Evolutionary conservation across 2,329 filamentous ascomycete species (phyloP), one percentile per base, ranked within the genome.

Genomic region (Tricladium varicosporioides): DNA sequence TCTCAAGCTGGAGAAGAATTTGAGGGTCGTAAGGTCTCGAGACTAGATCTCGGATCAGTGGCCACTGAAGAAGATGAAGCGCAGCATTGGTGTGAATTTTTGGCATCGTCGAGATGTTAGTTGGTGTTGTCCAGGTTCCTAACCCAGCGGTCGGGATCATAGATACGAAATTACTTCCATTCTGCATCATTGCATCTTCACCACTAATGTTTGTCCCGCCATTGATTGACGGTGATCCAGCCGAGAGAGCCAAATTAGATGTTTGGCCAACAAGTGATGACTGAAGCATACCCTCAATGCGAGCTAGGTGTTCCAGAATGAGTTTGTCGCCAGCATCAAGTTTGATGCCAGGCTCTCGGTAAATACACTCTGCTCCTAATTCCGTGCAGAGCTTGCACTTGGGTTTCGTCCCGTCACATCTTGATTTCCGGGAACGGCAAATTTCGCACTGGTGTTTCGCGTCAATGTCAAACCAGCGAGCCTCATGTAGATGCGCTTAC

Each of bases 321-420:
- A 94, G 78, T 74, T 92, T 93, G 76, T 93, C 90, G 63, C 90
- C 90, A 36, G 89, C 89, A 70, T 94, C 90, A 9, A 94, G 82
- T 74, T 94, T 94, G 76, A 93, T 90, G 2, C 89, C 89, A 5
- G 90, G 90, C 70, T 94, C 90, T 61, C 90, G 83, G 72, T 94
- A 94, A 63, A 92, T 81, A 72, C 90, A 94, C 61, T 93, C 88
- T 46, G 89, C 90, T 54, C 89, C 88, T 43, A 93, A 78, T 70
- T 93, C 90, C 9, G 87, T 85, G 74, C 90, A 94, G 36, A 94
- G 84, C 72, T 91, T 88, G 75, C 90, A 94, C 72, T 92, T 93
- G 46, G 90, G 90, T 64, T 90, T 86, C 9, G 82, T 87, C 53
- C 89, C 89, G 70, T 92, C 88, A 71, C 89, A 92, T 60, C 88